phyloP scores from a whole-genome alignment of 345 rosid genomes.

The Microthlaspi erraticum region DNA sequence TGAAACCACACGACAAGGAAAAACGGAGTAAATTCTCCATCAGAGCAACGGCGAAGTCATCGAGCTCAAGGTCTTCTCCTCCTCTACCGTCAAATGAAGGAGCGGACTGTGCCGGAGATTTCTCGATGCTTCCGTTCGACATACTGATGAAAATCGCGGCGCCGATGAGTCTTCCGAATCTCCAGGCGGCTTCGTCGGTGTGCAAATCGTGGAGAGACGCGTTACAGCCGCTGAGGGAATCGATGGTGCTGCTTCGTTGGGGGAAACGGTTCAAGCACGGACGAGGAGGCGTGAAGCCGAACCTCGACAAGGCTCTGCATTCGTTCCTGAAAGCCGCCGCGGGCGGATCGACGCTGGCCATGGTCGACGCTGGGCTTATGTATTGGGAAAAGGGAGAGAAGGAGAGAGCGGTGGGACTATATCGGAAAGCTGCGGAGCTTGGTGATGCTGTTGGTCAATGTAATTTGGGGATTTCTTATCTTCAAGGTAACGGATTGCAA shows the following conservation, averaged over 20 bases:
- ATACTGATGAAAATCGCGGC: slow-evolving; percentile 66
- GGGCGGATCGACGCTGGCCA: slow-evolving; percentile 89
- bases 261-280: slow-evolving; percentile 96
- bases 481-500: slow-evolving; percentile 59
- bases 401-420: slow-evolving; percentile 61
- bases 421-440: slow-evolving; percentile 75
- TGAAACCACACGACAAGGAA: slow-evolving; percentile 32
- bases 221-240: slow-evolving; percentile 82
- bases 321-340: slow-evolving; percentile 81
- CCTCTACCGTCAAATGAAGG: slow-evolving; percentile 17
- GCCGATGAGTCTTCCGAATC: slow-evolving; percentile 67
- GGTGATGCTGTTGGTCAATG: slow-evolving; percentile 80
- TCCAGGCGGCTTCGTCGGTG: slow-evolving; percentile 71
- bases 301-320: slow-evolving; percentile 77
- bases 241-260: slow-evolving; percentile 71
- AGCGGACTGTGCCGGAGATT: slow-evolving; percentile 42
- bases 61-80: slow-evolving; percentile 19
- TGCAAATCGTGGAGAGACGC: slow-evolving; percentile 88
- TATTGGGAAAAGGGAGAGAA: slow-evolving; percentile 78
- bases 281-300: slow-evolving; percentile 62
- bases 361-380: slow-evolving; percentile 95
- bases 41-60: slow-evolving; percentile 30
- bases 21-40: slow-evolving; percentile 34
- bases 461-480: slow-evolving; percentile 78
- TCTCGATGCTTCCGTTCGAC: slow-evolving; percentile 76